Percentiles rank a stretch among this genome's conserved stretches.
These are phyloP conservation scores for Trametes elegans DNA, from an alignment of 768 basidiomycete species.

Conservation along the genomic window DNA sequence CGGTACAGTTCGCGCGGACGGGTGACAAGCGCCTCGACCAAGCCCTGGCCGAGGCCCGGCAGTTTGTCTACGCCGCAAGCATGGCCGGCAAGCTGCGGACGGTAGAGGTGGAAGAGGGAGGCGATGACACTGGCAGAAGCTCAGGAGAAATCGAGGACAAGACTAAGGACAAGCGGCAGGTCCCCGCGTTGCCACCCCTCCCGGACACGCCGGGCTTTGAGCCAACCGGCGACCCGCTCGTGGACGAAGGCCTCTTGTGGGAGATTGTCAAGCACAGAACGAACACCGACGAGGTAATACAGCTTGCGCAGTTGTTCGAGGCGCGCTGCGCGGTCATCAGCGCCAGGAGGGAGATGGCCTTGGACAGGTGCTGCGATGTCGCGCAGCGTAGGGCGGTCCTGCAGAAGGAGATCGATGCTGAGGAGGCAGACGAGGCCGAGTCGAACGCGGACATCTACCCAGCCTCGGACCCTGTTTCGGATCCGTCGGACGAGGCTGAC, in stretches of 20 bases:
- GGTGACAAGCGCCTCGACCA: no score
- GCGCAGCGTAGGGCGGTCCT: no score
- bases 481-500: no score
- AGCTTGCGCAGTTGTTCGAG: neutral
- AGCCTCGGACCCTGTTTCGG: no score
- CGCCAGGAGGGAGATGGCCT: no score
- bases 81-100: neutral
- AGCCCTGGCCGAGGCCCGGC: no score
- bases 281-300: neutral
- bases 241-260: neutral
- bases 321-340: neutral
- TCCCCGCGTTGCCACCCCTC: neutral
- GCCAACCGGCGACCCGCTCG: neutral
- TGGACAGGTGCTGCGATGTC: no score
- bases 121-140: neutral
- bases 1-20: no score
- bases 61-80: no score
- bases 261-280: constrained; percentile 11
- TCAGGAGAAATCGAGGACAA: neutral
- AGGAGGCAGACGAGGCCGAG: no score
- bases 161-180: neutral
- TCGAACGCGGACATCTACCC: no score
- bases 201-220: neutral
- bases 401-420: no score
- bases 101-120: neutral